Evolutionary conservation across 306 rosid species (phyloP).

Genomic region (Prunus davidiana): DNA sequence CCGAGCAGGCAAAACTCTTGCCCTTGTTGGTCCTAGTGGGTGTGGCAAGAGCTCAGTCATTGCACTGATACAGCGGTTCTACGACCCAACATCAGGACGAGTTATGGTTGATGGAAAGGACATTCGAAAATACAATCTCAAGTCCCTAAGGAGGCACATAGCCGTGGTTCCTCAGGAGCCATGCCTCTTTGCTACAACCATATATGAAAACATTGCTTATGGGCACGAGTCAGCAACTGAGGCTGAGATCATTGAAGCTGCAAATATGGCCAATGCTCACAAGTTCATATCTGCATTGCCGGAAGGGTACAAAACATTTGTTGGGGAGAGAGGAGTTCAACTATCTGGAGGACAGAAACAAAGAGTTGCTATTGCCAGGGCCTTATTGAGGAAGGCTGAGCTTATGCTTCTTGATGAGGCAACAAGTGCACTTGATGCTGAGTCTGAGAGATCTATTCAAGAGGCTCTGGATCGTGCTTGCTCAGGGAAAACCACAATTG

Average conservation of each 20-base stretch:
- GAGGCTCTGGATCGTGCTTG: conserved; percentile 93
- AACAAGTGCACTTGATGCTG: conserved; percentile 96
- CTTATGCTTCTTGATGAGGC: conserved; percentile 95
- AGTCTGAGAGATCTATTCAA: conserved; percentile 92
- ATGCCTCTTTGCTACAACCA: conserved; percentile 80
- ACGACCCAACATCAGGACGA: conserved; percentile 90
- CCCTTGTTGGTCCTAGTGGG: conserved; percentile 98
- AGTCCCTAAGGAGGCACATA: conserved; percentile 84
- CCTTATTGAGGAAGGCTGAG: conserved; percentile 83
- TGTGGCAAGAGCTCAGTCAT: conserved; percentile 97
- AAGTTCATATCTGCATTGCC: conserved; percentile 81
- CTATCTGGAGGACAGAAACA: conserved; percentile 96
- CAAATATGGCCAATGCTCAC: conserved; percentile 89
- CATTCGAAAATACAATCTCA: conserved; percentile 86
- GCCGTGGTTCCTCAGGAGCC: conserved; percentile 97
- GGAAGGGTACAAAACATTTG: conserved; percentile 85
- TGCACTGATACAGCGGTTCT: conserved; percentile 77
- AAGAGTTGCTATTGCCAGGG: conserved; percentile 87
- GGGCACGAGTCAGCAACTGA: conserved; percentile 88
- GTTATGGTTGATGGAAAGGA: conserved; percentile 88
- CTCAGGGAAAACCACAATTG: conserved; percentile 83
- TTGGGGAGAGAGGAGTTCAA: conserved; percentile 94
- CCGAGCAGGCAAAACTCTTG: conserved; percentile 92
- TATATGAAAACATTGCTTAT: conserved; percentile 87
- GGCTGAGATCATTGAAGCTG: conserved; percentile 89